A percentile compares a stretch with the other conserved stretches of the same genome.
Evolutionary conservation across 805 yeast species (phyloP).

Genomic region (Kazachstania bromeliacearum): DNA sequence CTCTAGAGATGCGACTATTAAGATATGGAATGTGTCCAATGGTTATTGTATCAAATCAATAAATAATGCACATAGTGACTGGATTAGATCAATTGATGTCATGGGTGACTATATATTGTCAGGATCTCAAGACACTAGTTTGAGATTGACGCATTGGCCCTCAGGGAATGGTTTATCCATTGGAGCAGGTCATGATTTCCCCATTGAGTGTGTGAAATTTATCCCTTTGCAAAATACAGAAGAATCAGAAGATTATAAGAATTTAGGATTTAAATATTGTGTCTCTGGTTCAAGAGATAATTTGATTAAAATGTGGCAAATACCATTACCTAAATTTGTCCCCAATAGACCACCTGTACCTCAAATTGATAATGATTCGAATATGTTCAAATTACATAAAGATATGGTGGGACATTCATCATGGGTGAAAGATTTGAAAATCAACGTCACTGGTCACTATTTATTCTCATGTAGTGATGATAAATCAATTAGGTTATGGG

Average conservation of each 20-base stretch:
- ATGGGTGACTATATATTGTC: constrained; percentile 54
- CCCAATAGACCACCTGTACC: constrained; percentile 52
- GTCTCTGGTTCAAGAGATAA: constrained; percentile 78
- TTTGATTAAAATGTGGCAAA: constrained; percentile 61
- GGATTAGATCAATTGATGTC: constrained; percentile 66
- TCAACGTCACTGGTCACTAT: constrained; percentile 69
- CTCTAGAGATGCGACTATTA: constrained; percentile 54
- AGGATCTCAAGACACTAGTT: constrained; percentile 71
- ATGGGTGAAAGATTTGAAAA: constrained; percentile 57
- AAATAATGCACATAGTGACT: constrained; percentile 66
- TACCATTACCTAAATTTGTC: constrained; percentile 55
- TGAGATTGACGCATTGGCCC: constrained; percentile 54
- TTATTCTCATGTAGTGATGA: constrained; percentile 73
- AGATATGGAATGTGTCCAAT: constrained; percentile 54
- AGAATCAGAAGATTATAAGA: constrained; percentile 15
- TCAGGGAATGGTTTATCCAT: constrained; percentile 60
- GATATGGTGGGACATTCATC: constrained; percentile 69
- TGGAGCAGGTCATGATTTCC: constrained; percentile 74
- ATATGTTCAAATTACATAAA: constrained; percentile 50
- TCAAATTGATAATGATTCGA: constrained; percentile 26
- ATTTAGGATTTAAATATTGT: constrained; percentile 59
- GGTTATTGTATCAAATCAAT: constrained; percentile 64
- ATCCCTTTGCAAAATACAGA: constrained; percentile 40
- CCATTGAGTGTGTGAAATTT: constrained; percentile 62
- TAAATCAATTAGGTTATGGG: constrained; percentile 70